These are phyloP conservation scores for Samsoniella hepiali DNA, from an alignment of 2,329 filamentous ascomycete genomes.

Conservation along the genomic window DNA sequence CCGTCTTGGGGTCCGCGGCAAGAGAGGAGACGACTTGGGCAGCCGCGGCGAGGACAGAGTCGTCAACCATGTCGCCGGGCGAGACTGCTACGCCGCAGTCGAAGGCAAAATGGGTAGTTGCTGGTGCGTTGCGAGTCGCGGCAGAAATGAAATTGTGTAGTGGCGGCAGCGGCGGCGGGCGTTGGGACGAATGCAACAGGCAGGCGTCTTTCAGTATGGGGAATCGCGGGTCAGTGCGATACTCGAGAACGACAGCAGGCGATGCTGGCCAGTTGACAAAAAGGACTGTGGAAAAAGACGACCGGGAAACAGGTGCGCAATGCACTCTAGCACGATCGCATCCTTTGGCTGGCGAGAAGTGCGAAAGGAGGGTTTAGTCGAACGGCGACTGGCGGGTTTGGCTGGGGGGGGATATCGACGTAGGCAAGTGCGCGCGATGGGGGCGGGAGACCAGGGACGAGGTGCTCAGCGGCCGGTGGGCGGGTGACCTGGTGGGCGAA, in stretches of 20 bases:
- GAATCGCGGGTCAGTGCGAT: neutral
- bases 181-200: neutral
- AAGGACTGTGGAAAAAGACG: neutral
- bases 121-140: neutral
- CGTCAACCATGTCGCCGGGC: slow-evolving; percentile 45
- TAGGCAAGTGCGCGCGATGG: slow-evolving; percentile 7
- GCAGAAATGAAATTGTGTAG: neutral
- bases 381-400: neutral
- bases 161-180: neutral
- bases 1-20: slow-evolving; percentile 42
- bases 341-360: slow-evolving; percentile 2
- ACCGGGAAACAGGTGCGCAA: neutral
- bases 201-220: slow-evolving; percentile 1
- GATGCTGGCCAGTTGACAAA: neutral
- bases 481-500: neutral
- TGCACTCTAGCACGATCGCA: slow-evolving; percentile 16
- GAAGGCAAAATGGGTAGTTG: neutral
- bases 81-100: slow-evolving; percentile 18
- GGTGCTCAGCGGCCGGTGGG: neutral
- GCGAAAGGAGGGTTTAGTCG: neutral
- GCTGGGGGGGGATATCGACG: neutral
- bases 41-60: slow-evolving; percentile 52
- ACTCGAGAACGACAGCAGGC: slow-evolving; percentile 7
- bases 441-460: slow-evolving; percentile 9
- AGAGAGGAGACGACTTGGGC: slow-evolving; percentile 53